Evolutionary conservation across 2,329 filamentous ascomycete species (phyloP).

Genomic region (Westerdykella sp.): DNA sequence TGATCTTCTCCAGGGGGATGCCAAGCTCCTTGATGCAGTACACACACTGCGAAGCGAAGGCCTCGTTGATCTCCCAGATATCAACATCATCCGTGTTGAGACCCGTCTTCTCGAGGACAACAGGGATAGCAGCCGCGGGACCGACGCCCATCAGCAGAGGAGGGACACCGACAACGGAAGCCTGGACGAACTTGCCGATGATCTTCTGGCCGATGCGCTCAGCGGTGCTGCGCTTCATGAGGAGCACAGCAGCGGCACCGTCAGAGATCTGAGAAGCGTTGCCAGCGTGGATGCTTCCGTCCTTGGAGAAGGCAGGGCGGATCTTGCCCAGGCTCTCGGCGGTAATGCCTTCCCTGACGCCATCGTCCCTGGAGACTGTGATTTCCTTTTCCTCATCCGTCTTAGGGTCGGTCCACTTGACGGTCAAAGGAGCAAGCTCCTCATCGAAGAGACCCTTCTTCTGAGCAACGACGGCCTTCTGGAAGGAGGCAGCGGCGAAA

Average conservation of each 20-base stretch:
- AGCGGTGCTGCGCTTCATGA: slow-evolving; percentile 92
- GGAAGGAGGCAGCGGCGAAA: slow-evolving; percentile 91
- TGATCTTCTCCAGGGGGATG: slow-evolving; percentile 79
- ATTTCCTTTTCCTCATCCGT: slow-evolving; percentile 77
- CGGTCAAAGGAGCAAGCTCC: slow-evolving; percentile 81
- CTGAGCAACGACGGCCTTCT: slow-evolving; percentile 82
- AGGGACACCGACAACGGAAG: slow-evolving; percentile 79
- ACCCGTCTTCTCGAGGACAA: slow-evolving; percentile 80
- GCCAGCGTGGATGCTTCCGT: slow-evolving; percentile 90
- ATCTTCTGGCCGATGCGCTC: slow-evolving; percentile 82
- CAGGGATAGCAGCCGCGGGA: slow-evolving; percentile 92
- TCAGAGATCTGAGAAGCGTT: slow-evolving; percentile 93
- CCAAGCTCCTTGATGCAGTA: slow-evolving; percentile 89
- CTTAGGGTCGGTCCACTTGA: slow-evolving; percentile 87
- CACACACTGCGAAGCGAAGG: slow-evolving; percentile 89
- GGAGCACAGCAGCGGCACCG: slow-evolving; percentile 85
- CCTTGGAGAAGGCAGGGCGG: slow-evolving; percentile 79
- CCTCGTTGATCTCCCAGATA: slow-evolving; percentile 99
- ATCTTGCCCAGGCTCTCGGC: slow-evolving; percentile 87
- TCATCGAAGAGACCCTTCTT: slow-evolving; percentile 83
- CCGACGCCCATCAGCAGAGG: slow-evolving; percentile 95
- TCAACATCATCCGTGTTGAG: slow-evolving; percentile 81
- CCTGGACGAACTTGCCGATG: slow-evolving; percentile 85
- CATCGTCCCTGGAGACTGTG: slow-evolving; percentile 79
- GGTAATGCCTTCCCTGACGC: slow-evolving; percentile 78